A percentile compares a stretch with the other conserved stretches of the same genome.
Conservation (phyloP, 495 filamentous ascomycete species). For the Aspergillus leporis region DNA sequence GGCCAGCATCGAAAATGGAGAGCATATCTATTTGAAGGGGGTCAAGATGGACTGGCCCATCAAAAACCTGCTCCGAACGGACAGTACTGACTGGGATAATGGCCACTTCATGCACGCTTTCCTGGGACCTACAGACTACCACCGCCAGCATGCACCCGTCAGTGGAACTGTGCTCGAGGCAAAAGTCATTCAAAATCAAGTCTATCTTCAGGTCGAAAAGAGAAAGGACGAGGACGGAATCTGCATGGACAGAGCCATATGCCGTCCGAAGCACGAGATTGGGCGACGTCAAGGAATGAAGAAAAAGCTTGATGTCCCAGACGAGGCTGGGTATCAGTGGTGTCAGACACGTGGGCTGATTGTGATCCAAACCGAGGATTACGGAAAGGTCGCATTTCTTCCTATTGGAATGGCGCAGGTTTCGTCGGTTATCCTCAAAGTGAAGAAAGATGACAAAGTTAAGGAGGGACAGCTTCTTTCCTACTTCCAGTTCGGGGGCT, state of each 20-base stretch:
- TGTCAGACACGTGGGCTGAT: constrained; percentile 35
- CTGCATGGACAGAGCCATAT: neutral
- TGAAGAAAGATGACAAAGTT: constrained; percentile 23
- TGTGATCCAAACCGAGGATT: constrained; percentile 29
- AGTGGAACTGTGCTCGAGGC: constrained; percentile 27
- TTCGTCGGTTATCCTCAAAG: constrained; percentile 36
- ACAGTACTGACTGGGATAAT: neutral
- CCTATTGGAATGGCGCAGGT: constrained; percentile 45
- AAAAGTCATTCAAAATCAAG: constrained; percentile 25
- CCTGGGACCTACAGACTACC: constrained; percentile 32
- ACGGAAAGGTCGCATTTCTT: constrained; percentile 36
- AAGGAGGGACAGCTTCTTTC: constrained; percentile 39
- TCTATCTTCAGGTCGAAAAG: constrained; percentile 26
- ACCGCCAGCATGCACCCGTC: constrained; percentile 31
- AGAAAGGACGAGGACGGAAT: neutral
- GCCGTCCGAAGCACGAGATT: too few species aligned
- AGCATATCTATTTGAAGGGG: constrained; percentile 15
- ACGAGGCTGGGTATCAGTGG: constrained; percentile 39
- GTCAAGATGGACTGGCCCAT: constrained; percentile 26
- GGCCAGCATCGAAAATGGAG: neutral
- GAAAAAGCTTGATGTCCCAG: constrained; percentile 20
- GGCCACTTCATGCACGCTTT: constrained; percentile 32
- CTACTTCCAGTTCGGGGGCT: constrained; percentile 46
- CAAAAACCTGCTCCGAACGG: constrained; percentile 19
- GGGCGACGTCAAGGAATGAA: too few species aligned